These are phyloP conservation scores for Thraustochytrium sp. DNA, from an alignment of 352 stramenopile species.

Conservation along the genomic window DNA sequence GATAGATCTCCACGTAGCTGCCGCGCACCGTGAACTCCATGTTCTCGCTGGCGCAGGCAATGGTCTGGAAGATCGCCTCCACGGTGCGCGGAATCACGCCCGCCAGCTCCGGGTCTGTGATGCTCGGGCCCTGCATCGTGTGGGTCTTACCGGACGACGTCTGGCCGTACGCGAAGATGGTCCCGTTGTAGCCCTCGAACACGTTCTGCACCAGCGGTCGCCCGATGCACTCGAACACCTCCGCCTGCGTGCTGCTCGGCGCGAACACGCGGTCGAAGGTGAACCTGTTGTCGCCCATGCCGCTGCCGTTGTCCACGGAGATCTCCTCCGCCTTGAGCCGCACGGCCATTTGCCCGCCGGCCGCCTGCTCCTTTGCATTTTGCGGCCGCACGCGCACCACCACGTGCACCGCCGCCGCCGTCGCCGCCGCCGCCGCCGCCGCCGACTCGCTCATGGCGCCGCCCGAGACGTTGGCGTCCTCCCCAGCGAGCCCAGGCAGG, in stretches of 20 bases:
- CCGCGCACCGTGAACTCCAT: conserved; percentile 84
- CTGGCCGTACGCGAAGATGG: conserved; percentile 45
- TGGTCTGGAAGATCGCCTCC: conserved; percentile 46
- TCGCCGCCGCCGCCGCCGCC: too few relatives aligned
- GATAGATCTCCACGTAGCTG: conserved; percentile 88
- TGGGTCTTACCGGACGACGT: conserved; percentile 52
- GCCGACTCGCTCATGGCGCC: too few relatives aligned
- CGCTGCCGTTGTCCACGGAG: not conserved
- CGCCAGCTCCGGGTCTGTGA: conserved; percentile 64
- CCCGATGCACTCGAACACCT: conserved; percentile 34
- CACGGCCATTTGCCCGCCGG: conserved; percentile 5
- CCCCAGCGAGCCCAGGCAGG: too few relatives aligned
- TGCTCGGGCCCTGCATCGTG: conserved; percentile 71
- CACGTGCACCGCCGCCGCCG: conserved; percentile 68
- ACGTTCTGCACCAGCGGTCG: conserved; percentile 45
- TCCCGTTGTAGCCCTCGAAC: conserved; percentile 47
- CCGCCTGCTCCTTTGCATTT: conserved; percentile 4
- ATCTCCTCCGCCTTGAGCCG: not conserved
- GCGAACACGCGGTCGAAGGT: conserved; percentile 42
- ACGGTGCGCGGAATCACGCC: conserved; percentile 52
- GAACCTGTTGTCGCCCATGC: not conserved
- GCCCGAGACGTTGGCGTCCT: too few relatives aligned
- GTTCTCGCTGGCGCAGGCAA: conserved; percentile 72
- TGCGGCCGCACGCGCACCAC: conserved; percentile 91
- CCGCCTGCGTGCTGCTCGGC: not conserved